Evolutionary conservation across 768 basidiomycete genomes (phyloP).

Genomic region (Russula sp.): DNA sequence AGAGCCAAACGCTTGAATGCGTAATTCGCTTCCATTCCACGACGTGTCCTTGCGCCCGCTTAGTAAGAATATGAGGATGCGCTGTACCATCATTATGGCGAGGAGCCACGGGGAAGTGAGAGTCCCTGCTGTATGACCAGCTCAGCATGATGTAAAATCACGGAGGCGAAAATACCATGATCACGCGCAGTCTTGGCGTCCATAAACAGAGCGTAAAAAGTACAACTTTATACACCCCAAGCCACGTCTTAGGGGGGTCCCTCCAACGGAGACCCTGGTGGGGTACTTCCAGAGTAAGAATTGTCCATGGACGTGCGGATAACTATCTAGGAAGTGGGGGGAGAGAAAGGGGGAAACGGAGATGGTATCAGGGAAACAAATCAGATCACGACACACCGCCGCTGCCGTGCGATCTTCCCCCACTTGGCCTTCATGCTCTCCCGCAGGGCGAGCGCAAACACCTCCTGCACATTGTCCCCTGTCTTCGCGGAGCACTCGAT

Average conservation of each 20-base stretch:
- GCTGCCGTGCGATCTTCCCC: conserved; percentile 63
- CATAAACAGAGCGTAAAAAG: conserved; percentile 1
- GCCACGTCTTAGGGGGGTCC: not conserved
- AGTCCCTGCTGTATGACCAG: not conserved
- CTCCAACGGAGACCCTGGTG: not conserved
- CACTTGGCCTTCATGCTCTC: conserved; percentile 83
- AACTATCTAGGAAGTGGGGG: conserved; percentile 1
- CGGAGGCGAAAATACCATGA: not conserved
- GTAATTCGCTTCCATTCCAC: conserved; percentile 11
- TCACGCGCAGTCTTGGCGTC: not conserved
- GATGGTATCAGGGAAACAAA: conserved; percentile 5
- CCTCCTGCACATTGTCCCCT: conserved; percentile 85
- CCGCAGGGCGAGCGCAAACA: conserved; percentile 82
- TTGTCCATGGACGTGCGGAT: conserved; percentile 15
- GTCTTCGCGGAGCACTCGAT: conserved; percentile 92
- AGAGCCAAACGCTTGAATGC: not conserved
- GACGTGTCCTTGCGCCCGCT: conserved; percentile 18
- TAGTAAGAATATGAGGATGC: not conserved
- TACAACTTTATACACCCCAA: conserved; percentile 6
- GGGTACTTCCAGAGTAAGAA: conserved; percentile 1
- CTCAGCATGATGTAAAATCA: conserved; percentile 1
- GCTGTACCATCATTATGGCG: conserved; percentile 7
- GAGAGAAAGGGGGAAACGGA: not conserved
- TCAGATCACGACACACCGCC: conserved; percentile 63
- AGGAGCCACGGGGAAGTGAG: conserved; percentile 1